Evolutionary conservation across 2,329 filamentous ascomycete genomes (phyloP), one percentile per base, ranked within the genome.

Genomic region (Orbilia quercus): DNA sequence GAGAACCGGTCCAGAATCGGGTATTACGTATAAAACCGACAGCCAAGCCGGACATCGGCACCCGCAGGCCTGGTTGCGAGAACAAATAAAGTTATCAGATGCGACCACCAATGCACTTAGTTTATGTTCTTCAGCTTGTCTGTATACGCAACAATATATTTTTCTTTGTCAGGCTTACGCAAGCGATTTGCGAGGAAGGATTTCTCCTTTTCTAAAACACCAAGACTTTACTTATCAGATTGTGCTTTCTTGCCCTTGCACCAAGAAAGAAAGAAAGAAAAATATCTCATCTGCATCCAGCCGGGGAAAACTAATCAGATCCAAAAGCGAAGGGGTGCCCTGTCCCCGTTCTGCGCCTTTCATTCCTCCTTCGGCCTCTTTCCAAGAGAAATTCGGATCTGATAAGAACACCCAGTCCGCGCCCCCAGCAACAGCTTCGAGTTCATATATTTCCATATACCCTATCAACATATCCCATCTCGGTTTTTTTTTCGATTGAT

Each of bases 41-140:
- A 7, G 50, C 62, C 62, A 48, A 65, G 62, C 40, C 62, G 62
- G 62, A n/a, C 42, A n/a, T 65, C 62, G 62, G 58, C 50, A 45
- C 20, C 40, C 9, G 25, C 28, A 28, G 14, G 5, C 50, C 23
- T 25, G 22, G 45, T 1, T 16, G 12, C 31, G 6, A 34, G 12
- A 42, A 18, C 3, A 38, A 65, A 58, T 73, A 73, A 73, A 73
- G 67, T 73, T 73, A 73, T 73, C 67, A 65, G 67, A 73, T 73
- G 59, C 53, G 60, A 66, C 47, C 20, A 31, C 2, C 47, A 40
- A 14, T 40, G 36, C n/a, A n/a, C n/a, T n/a, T n/a, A n/a, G n/a
- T n/a, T n/a, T n/a, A n/a, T n/a, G n/a, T n/a, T n/a, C n/a, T n/a
- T n/a, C n/a, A n/a, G n/a, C n/a, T n/a, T n/a, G n/a, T n/a, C 28